Conservation (phyloP, 2,329 filamentous ascomycete species). For the Emmonsia crescens region DNA sequence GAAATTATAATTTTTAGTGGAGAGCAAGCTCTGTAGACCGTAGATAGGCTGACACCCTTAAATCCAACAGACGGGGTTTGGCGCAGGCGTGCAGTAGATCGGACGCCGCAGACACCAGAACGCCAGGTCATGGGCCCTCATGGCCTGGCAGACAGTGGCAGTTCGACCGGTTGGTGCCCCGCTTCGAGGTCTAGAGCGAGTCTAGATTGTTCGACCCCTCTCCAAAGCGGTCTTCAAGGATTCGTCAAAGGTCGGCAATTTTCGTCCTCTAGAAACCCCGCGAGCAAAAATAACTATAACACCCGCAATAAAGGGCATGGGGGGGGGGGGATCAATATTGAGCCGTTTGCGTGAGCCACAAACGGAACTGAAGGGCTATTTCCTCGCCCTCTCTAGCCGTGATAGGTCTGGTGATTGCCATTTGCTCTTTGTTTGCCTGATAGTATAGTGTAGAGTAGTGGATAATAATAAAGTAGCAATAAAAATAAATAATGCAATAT, state of each 20-base stretch:
- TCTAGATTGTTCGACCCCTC: constrained; percentile 5
- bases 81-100: constrained; percentile 6
- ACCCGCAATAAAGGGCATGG: background rate
- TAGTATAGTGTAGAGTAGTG: background rate
- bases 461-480: no score
- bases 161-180: background rate
- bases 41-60: constrained; percentile 3
- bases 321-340: background rate
- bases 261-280: background rate
- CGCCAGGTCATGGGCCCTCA: background rate
- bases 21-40: constrained; percentile 1
- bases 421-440: background rate
- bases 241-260: constrained; percentile 2
- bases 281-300: background rate
- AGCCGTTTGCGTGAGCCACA: background rate
- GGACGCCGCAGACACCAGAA: background rate
- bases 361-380: background rate
- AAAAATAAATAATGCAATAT: no score
- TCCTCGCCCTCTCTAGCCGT: background rate
- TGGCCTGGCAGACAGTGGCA: no score
- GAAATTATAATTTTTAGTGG: background rate
- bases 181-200: constrained; percentile 4
- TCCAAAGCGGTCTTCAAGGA: background rate
- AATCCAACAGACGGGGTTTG: constrained; percentile 7
- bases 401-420: background rate